Percentiles rank a stretch among this genome's conserved stretches.
Conservation (phyloP, 1,139 yeast species). For the Blastobotrys ciferrii region DNA sequence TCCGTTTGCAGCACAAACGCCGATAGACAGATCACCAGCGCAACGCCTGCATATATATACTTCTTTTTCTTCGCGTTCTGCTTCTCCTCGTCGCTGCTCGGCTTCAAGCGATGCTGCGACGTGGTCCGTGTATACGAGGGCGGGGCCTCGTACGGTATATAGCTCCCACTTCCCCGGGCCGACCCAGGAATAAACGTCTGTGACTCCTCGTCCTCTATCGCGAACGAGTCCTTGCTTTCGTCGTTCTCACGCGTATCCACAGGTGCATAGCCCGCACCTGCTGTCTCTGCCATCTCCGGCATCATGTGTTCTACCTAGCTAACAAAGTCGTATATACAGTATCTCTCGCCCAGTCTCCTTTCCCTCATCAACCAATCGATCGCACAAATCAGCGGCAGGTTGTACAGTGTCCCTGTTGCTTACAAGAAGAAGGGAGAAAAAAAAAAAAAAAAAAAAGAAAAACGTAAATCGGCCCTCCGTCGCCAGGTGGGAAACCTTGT, state of each 20-base stretch:
- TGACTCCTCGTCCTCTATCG: constrained; percentile 1
- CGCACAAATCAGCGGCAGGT: neutral
- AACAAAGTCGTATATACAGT: neutral
- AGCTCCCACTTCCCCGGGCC: neutral
- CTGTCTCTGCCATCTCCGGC: constrained; percentile 8
- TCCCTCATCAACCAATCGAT: neutral
- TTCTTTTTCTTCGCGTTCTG: constrained; percentile 16
- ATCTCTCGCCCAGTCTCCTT: neutral
- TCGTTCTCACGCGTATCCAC: constrained; percentile 1
- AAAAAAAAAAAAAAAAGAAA: neutral
- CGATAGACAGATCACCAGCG: constrained; percentile 59
- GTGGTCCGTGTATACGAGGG: constrained; percentile 7
- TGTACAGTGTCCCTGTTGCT: neutral
- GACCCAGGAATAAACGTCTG: neutral
- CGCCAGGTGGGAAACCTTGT: neutral
- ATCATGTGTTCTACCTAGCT: neutral
- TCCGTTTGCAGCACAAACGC: constrained; percentile 80
- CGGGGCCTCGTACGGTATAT: neutral
- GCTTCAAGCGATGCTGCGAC: constrained; percentile 14
- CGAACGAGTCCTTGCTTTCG: constrained; percentile 6
- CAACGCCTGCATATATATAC: constrained; percentile 44
- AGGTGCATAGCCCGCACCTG: neutral
- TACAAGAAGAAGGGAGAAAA: neutral
- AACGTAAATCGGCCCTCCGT: neutral
- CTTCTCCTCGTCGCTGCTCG: constrained; percentile 15